Percentiles rank a stretch among this genome's conserved stretches.
phyloP scores from a whole-genome alignment of 2,329 filamentous ascomycete genomes.

The Trichophaea hybrida region DNA sequence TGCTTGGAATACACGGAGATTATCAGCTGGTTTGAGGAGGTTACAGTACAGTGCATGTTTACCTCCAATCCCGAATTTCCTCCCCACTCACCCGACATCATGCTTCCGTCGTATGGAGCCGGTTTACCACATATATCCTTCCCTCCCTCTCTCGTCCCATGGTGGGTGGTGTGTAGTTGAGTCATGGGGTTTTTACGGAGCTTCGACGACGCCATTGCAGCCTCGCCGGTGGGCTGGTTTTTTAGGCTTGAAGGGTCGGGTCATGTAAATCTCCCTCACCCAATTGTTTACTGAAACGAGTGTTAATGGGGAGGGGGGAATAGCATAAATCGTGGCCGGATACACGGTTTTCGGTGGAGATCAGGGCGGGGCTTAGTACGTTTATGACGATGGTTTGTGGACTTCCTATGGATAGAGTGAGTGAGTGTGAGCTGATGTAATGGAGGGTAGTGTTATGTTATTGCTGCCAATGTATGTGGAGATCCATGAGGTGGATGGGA shows the following conservation, averaged over 20 bases:
- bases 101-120: too few species aligned
- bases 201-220: neutral
- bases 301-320: neutral
- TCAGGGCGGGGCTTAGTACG: neutral
- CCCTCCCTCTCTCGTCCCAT: too few species aligned
- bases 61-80: too few species aligned
- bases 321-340: neutral
- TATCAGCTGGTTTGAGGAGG: too few species aligned
- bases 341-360: neutral
- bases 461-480: neutral
- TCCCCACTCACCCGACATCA: too few species aligned
- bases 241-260: neutral
- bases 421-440: neutral
- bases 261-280: neutral
- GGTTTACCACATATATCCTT: too few species aligned
- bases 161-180: neutral
- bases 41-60: too few species aligned
- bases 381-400: neutral
- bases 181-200: neutral
- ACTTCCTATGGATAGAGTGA: neutral
- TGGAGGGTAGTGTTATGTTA: neutral
- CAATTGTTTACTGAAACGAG: neutral
- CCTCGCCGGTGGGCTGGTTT: neutral
- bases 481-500: neutral
- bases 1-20: too few species aligned